Conservation (phyloP, 768 basidiomycete species). For the Rhodotorula toruloides region DNA sequence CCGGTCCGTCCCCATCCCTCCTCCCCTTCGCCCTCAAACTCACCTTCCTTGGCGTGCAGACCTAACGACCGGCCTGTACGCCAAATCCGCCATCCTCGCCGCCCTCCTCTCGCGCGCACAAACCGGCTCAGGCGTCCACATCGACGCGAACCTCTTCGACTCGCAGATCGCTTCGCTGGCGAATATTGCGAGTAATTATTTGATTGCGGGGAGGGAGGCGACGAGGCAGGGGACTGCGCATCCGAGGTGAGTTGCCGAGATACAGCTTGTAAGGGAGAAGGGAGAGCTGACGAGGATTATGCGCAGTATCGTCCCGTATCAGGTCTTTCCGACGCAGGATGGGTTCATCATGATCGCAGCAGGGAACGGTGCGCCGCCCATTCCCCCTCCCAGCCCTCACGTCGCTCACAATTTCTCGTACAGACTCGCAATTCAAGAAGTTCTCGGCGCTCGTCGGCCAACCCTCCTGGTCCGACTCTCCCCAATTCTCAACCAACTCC, state of each 20-base stretch:
- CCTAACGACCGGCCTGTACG: conserved; percentile 57
- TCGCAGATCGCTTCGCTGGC: conserved; percentile 83
- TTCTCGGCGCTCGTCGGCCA: conserved; percentile 61
- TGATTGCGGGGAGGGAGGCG: conserved; percentile 77
- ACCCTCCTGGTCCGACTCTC: conserved; percentile 59
- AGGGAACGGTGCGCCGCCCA: conserved; percentile 56
- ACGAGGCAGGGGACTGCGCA: conserved; percentile 85
- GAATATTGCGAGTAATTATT: conserved; percentile 88
- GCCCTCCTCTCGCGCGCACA: conserved; percentile 72
- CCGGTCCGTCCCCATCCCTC: conserved; percentile 58
- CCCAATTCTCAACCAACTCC: conserved; percentile 66
- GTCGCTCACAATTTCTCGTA: not conserved
- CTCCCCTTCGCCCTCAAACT: conserved; percentile 47
- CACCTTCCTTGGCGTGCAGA: conserved; percentile 50
- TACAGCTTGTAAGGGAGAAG: not conserved
- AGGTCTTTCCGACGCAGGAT: conserved; percentile 68
- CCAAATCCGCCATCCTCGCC: conserved; percentile 88
- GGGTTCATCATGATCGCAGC: conserved; percentile 88
- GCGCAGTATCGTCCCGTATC: conserved; percentile 56
- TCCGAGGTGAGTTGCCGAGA: conserved; percentile 54
- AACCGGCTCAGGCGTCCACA: conserved; percentile 82
- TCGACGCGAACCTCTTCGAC: conserved; percentile 89
- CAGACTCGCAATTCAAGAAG: conserved; percentile 59
- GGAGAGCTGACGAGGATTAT: not conserved
- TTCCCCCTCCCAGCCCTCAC: not conserved